Percentiles rank a stretch among this genome's conserved stretches.
phyloP scores from a whole-genome alignment of 1,139 yeast genomes.

The Yamadazyma friedrichii region DNA sequence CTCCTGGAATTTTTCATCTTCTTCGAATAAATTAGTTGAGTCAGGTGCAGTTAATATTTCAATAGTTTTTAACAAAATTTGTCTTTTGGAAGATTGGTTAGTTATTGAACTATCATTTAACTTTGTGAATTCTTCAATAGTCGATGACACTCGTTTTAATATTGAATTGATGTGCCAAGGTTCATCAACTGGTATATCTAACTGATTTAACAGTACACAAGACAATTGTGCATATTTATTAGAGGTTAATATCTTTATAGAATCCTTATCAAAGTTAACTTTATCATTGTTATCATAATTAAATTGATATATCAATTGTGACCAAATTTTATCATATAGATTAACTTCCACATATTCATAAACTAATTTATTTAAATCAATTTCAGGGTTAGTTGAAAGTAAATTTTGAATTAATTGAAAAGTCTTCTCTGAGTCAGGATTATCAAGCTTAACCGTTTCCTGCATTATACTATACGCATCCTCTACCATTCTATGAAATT shows the following conservation, averaged over 20 bases:
- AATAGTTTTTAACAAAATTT: conserved; percentile 54
- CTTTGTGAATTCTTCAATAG: conserved; percentile 54
- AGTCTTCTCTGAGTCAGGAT: conserved; percentile 37
- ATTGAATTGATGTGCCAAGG: conserved; percentile 42
- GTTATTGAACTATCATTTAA: conserved; percentile 45
- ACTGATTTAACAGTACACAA: conserved; percentile 66
- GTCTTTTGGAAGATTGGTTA: conserved; percentile 54
- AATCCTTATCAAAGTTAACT: conserved; percentile 23
- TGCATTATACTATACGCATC: conserved; percentile 40
- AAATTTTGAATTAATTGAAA: conserved; percentile 33
- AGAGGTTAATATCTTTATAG: conserved; percentile 30
- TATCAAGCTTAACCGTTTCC: conserved; percentile 38
- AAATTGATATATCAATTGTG: conserved; percentile 42
- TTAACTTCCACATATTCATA: conserved; percentile 72
- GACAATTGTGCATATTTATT: conserved; percentile 43
- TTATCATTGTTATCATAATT: conserved; percentile 32
- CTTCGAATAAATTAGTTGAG: neutral
- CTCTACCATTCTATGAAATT: conserved; percentile 35
- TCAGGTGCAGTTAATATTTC: conserved; percentile 43
- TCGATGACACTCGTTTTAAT: conserved; percentile 50
- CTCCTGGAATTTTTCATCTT: conserved; percentile 17
- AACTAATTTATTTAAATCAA: conserved; percentile 55
- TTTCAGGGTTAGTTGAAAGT: conserved; percentile 35
- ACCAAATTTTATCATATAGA: conserved; percentile 65
- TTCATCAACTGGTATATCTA: conserved; percentile 53